Conservation (phyloP, 768 basidiomycete genomes). For the Rhizopogon rudus region DNA sequence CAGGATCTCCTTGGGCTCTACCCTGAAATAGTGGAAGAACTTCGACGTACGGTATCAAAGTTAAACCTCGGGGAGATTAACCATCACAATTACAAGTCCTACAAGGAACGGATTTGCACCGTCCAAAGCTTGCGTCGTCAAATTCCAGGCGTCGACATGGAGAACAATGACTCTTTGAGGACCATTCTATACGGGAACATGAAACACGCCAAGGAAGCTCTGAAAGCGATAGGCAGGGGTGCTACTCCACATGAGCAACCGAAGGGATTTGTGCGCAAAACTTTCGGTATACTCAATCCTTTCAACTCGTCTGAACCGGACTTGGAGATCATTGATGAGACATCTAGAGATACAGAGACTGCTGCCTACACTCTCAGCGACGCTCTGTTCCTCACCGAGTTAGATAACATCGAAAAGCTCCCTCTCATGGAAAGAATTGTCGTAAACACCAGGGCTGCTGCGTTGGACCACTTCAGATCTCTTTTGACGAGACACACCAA, state of each 20-base stretch:
- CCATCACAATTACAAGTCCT: conserved; percentile 2
- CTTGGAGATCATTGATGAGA: neutral
- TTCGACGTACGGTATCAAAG: neutral
- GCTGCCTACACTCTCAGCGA: conserved; percentile 5
- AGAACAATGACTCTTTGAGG: neutral
- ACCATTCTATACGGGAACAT: conserved; percentile 3
- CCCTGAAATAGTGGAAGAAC: conserved; percentile 10
- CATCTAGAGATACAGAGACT: neutral
- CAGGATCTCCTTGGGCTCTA: neutral
- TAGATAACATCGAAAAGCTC: conserved; percentile 3
- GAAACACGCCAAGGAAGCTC: neutral
- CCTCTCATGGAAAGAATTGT: conserved; percentile 1
- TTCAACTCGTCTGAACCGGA: neutral
- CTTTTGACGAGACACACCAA: neutral
- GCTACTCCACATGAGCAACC: neutral
- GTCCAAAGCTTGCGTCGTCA: conserved; percentile 2
- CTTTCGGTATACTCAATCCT: neutral
- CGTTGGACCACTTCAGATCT: neutral
- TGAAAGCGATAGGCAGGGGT: neutral
- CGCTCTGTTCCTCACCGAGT: conserved; percentile 9
- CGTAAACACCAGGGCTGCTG: neutral
- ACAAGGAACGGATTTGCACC: conserved; percentile 13
- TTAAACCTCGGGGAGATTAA: conserved; percentile 2
- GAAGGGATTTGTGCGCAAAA: neutral
- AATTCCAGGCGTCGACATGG: neutral